Percentiles rank a stretch among this genome's conserved stretches.
Conservation (phyloP, 1,284 basidiomycete species). For the Inonotus obliquus region DNA sequence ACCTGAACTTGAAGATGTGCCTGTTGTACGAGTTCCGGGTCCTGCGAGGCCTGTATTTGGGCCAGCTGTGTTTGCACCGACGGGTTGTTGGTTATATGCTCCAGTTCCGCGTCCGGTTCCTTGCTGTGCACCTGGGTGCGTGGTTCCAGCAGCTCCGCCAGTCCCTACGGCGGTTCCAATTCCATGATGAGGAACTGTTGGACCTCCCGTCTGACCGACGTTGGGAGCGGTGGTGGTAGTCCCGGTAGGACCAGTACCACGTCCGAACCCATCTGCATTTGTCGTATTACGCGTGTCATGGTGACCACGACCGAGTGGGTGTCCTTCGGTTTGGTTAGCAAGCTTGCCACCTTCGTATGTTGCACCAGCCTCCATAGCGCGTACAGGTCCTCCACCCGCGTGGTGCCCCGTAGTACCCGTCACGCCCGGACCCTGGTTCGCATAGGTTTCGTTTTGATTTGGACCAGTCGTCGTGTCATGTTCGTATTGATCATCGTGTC, state of each 20-base stretch:
- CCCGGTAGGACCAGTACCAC: neutral
- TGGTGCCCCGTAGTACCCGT: neutral
- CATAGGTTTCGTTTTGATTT: neutral
- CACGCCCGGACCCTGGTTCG: neutral
- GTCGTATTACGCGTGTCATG: too few relatives aligned
- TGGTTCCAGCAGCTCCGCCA: neutral
- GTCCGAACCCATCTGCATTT: neutral
- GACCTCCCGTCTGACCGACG: neutral
- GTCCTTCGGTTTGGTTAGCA: neutral
- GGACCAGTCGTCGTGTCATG: neutral
- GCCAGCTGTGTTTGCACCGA: neutral
- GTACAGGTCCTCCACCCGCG: neutral
- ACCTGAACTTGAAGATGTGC: neutral
- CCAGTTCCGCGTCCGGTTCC: neutral
- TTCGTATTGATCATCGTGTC: neutral
- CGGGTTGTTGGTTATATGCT: neutral
- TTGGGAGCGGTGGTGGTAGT: neutral
- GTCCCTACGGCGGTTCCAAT: neutral
- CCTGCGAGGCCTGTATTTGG: too few relatives aligned
- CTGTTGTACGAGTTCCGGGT: too few relatives aligned
- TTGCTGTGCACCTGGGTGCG: neutral
- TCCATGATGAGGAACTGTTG: neutral
- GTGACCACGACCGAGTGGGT: neutral
- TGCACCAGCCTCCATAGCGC: conserved; percentile 1
- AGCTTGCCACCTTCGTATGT: conserved; percentile 1